A percentile compares a stretch with the other conserved stretches of the same genome.
phyloP scores from a whole-genome alignment of 345 rosid species.

The Orychophragmus violaceus region DNA sequence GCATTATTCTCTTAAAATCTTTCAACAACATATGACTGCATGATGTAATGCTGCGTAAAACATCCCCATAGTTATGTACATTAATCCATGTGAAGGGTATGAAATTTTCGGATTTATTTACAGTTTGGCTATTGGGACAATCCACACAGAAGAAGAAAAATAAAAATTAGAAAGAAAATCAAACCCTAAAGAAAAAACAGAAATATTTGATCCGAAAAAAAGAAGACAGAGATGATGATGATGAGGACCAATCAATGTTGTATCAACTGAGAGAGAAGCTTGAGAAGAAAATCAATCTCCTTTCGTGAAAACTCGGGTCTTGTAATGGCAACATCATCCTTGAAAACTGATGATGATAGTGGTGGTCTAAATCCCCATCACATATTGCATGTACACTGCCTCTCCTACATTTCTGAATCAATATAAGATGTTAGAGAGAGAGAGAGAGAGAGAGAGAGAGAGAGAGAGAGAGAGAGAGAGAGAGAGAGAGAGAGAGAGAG shows the following conservation, averaged over 20 bases:
- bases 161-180: neutral
- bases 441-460: no score
- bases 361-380: slow-evolving; percentile 67
- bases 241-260: slow-evolving; percentile 34
- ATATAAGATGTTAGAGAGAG: neutral
- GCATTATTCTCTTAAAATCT: no score
- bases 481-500: no score
- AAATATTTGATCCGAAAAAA: neutral
- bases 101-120: slow-evolving; percentile 7
- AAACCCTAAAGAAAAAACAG: neutral
- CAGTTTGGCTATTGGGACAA: slow-evolving; percentile 6
- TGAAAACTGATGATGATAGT: neutral
- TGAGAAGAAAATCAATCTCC: slow-evolving; percentile 79
- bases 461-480: no score
- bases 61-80: no score
- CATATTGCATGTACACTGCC: slow-evolving; percentile 88
- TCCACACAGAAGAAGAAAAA: neutral
- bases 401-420: slow-evolving; percentile 53
- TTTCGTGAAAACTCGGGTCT: slow-evolving; percentile 63
- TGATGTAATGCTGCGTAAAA: no score
- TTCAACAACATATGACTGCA: no score
- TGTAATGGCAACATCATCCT: slow-evolving; percentile 23
- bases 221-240: neutral
- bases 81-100: neutral
- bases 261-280: slow-evolving; percentile 83